Base-by-base conservation (phyloP, 2,329 filamentous ascomycete genomes). In the Chrysosporium keratinophilum region DNA sequence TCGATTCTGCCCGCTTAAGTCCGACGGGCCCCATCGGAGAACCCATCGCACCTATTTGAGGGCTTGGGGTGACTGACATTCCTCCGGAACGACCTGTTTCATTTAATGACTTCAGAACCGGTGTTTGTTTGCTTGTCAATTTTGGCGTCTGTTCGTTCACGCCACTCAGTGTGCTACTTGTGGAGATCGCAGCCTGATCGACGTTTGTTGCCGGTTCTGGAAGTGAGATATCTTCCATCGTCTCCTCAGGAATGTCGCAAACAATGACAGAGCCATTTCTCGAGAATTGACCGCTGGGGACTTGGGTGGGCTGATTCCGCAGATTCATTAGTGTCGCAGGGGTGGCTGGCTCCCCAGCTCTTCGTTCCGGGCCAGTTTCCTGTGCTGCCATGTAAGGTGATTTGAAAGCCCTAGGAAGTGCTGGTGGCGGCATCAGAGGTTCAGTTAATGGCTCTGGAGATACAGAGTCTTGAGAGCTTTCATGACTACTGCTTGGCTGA, bases 311-410 rank as follows among this genome's bases (percentile, higher is more conserved):
- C 54, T 74, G 75, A 58, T 78, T 78, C 50, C 62, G 77, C 42
- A 91, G 76, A 62, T 82, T 85, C 86, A 96, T 95, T 55, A 95
- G 71, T 5, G 89, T 95, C 7, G 90, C 88, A 0, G 89, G 89
- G 0, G 89, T 95, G 1, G 88, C 89, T 10, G 87, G 87, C 50
- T 82, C 71, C 46, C 80, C 61, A 23, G 62, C 58, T 50, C 57
- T 57, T 46, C 65, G 58, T 52, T 66, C 60, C 17, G 61, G 48
- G 28, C 56, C 52, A 53, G 62, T 50, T n/a, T 60, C 58, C 34
- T 70, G 68, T 1, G 69, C 65, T 23, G 59, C 55, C 19, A 72
- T 67, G 31, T 64, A 62, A 14, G 72, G 71, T 14, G 73, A 75
- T 55, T 63, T 71, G 31, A 67, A 65, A 9, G 69, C 63, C 20